Evolutionary conservation across 1,284 basidiomycete species (phyloP).

Genomic region (Tylopilus sp.): DNA sequence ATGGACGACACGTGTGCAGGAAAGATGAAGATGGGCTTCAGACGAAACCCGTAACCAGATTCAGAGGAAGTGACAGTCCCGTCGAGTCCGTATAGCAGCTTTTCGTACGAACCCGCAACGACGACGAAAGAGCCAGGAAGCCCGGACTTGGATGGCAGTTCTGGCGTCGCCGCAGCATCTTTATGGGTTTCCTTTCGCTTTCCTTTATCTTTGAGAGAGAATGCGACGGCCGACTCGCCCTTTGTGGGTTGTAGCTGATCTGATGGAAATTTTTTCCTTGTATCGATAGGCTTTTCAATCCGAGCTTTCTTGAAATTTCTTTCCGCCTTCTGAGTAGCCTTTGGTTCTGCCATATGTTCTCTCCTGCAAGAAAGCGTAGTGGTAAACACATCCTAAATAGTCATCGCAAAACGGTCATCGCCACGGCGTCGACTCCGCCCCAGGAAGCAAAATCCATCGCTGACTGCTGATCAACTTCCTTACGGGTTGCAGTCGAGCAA

Average conservation of each 20-base stretch:
- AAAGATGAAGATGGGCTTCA: constrained; percentile 91
- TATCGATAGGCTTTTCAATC: constrained; percentile 16
- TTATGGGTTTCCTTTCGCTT: constrained; percentile 17
- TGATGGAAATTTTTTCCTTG: constrained; percentile 1
- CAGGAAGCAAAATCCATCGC: too few species aligned
- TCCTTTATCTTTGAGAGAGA: constrained; percentile 23
- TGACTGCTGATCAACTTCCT: not conserved
- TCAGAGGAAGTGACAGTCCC: constrained; percentile 48
- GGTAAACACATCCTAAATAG: constrained; percentile 13
- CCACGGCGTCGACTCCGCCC: too few species aligned
- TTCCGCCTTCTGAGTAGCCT: constrained; percentile 16
- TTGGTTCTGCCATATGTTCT: constrained; percentile 20
- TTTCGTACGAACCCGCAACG: constrained; percentile 91
- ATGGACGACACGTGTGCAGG: constrained; percentile 94
- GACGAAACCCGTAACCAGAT: constrained; percentile 38
- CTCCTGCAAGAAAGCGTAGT: not conserved
- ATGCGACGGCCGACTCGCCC: constrained; percentile 4
- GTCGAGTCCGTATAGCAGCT: constrained; percentile 87
- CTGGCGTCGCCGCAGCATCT: constrained; percentile 1
- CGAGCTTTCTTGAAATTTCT: constrained; percentile 24
- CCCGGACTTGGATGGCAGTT: constrained; percentile 1
- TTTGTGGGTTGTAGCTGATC: constrained; percentile 1
- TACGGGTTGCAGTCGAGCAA: too few species aligned
- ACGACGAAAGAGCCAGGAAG: constrained; percentile 73
- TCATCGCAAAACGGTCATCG: not conserved